Conservation (phyloP, 2,329 filamentous ascomycete genomes). For the Rachicladosporium sp. region DNA sequence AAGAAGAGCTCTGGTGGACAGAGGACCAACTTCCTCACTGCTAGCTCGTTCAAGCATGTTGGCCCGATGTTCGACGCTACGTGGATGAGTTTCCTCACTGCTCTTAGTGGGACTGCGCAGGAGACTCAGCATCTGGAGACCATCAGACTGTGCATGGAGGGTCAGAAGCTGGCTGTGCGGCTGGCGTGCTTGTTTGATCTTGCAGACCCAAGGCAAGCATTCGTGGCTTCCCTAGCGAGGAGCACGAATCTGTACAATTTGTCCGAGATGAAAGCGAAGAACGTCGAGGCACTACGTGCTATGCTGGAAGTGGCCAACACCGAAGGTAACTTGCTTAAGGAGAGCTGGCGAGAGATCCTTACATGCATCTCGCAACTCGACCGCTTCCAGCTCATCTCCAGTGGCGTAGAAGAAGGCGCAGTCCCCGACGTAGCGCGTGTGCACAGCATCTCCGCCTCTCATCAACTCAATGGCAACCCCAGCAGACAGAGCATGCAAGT, state of each 20-base stretch:
- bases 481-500: slow-evolving; percentile 39
- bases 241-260: slow-evolving; percentile 94
- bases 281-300: slow-evolving; percentile 85
- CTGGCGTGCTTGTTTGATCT: slow-evolving; percentile 91
- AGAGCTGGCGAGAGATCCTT: slow-evolving; percentile 90
- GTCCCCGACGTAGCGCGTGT: slow-evolving; percentile 86
- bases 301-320: slow-evolving; percentile 84
- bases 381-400: slow-evolving; percentile 84
- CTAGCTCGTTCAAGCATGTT: slow-evolving; percentile 86
- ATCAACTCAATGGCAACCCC: slow-evolving; percentile 8
- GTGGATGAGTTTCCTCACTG: slow-evolving; percentile 98
- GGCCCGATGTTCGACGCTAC: slow-evolving; percentile 98
- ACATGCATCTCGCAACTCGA: slow-evolving; percentile 95
- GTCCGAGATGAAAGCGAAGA: slow-evolving; percentile 89
- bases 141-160: slow-evolving; percentile 85
- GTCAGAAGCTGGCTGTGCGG: slow-evolving; percentile 83
- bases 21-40: slow-evolving; percentile 59
- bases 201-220: slow-evolving; percentile 85
- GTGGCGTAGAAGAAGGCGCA: slow-evolving; percentile 82
- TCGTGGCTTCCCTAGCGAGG: slow-evolving; percentile 83
- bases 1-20: slow-evolving; percentile 28
- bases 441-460: slow-evolving; percentile 25
- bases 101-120: slow-evolving; percentile 83
- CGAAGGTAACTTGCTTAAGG: slow-evolving; percentile 77
- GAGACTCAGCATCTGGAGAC: slow-evolving; percentile 87